Evolutionary conservation across 352 stramenopile genomes (phyloP), one percentile per base, ranked within the genome.

Genomic region (Pythium periplocum): DNA sequence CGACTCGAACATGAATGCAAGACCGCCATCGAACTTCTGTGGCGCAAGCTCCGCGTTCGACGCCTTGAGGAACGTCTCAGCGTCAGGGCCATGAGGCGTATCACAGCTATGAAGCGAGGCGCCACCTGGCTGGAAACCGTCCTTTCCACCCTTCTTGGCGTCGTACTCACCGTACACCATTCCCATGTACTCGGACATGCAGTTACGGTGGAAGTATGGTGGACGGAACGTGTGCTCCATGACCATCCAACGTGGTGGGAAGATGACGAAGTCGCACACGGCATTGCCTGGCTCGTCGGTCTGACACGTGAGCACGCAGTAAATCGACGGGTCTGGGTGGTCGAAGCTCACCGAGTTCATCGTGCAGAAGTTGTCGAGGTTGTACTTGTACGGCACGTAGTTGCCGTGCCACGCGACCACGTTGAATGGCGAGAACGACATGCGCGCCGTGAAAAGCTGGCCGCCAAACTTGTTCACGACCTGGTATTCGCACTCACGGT

Each of bases 1-100:
- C 31, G 86, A 92, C 75, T 99, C 96, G 74, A 98, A 99, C 95
- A 99, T 98, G 69, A 98, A 98, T 37, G 96, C 96, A 9, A 99
- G 68, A 4, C 94, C 94, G 50, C 78, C 80, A 9, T 96, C 75
- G 66, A 98, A 98, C 53, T 96, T 96, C 7, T 88, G 60, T 1
- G 95, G 95, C 47, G 75, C 78, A 26, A 88, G 84, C 52, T 87
- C 71, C 48, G 68, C 78, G 46, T 85, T 86, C 7, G 93, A 94
- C 35, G 92, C 95, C 39, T 74, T 80, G 34, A 93, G 59, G 73
- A 98, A 98, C 12, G 93, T 97, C 9, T 69, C 73, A 4, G 86
- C 68, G 75, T 99, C 95, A 1, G 96, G 96, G 8, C 96, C 96
- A 68, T 99, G 96, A 1, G 93, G 86, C 6, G 81, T 90, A 53